phyloP scores from a whole-genome alignment of 2,329 filamentous ascomycete species.

The Chalara sp. region DNA sequence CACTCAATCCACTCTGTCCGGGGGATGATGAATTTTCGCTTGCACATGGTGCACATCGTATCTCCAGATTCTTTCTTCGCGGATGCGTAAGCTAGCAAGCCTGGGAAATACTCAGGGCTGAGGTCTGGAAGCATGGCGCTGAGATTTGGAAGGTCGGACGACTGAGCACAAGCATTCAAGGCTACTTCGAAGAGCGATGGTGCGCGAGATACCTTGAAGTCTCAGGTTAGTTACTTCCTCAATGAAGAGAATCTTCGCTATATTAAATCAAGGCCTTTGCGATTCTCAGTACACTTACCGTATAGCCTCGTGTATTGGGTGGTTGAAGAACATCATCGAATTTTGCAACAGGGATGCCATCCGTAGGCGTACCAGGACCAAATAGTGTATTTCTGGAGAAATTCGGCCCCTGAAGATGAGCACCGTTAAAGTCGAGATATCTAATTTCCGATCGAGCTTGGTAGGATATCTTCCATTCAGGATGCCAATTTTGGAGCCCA shows the following conservation, averaged over 20 bases:
- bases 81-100: slow-evolving; percentile 22
- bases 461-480: slow-evolving; percentile 20
- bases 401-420: slow-evolving; percentile 20
- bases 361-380: neutral
- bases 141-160: slow-evolving; percentile 17
- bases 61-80: slow-evolving; percentile 41
- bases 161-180: slow-evolving; percentile 18
- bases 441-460: slow-evolving; percentile 22
- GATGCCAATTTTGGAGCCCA: slow-evolving; percentile 10
- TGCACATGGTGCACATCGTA: slow-evolving; percentile 45
- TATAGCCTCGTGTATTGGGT: slow-evolving; percentile 10
- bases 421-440: slow-evolving; percentile 22
- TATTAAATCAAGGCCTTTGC: no score
- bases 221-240: neutral
- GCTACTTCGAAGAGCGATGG: slow-evolving; percentile 26
- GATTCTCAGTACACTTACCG: no score
- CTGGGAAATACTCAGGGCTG: slow-evolving; percentile 15
- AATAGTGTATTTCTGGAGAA: slow-evolving; percentile 10
- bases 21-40: slow-evolving; percentile 41
- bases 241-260: no score
- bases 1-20: slow-evolving; percentile 57
- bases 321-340: slow-evolving; percentile 12
- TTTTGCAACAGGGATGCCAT: slow-evolving; percentile 12
- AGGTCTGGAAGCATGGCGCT: slow-evolving; percentile 14
- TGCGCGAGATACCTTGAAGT: slow-evolving; percentile 14